phyloP scores from a whole-genome alignment of 768 basidiomycete genomes.

The Trametes cingulata region DNA sequence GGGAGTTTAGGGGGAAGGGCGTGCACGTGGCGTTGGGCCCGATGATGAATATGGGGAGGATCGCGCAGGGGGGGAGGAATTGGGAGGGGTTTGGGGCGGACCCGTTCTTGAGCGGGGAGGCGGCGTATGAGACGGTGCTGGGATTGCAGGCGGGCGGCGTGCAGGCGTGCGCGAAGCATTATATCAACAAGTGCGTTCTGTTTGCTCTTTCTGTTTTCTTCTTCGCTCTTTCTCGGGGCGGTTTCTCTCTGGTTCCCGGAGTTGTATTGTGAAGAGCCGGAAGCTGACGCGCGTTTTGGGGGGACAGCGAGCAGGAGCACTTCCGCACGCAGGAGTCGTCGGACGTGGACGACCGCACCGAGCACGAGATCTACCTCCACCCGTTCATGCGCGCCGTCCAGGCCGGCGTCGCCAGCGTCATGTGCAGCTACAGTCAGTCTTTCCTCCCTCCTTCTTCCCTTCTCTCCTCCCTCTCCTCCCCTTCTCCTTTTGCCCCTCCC shows the following conservation, averaged over 20 bases:
- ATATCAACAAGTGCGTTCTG: constrained; percentile 71
- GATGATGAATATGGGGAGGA: constrained; percentile 87
- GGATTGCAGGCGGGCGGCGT: constrained; percentile 81
- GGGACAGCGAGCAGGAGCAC: constrained; percentile 65
- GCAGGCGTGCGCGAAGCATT: constrained; percentile 87
- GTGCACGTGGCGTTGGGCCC: constrained; percentile 76
- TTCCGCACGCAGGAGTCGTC: constrained; percentile 55
- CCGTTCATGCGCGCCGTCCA: constrained; percentile 71
- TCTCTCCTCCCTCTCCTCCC: neutral
- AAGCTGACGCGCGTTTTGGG: neutral
- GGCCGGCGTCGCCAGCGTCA: constrained; percentile 71
- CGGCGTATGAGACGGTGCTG: constrained; percentile 76
- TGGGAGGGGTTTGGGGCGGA: constrained; percentile 97
- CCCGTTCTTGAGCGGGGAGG: constrained; percentile 82
- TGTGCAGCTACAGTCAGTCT: constrained; percentile 73
- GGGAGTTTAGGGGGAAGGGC: constrained; percentile 83
- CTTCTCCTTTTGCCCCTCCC: neutral
- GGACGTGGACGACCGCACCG: constrained; percentile 77
- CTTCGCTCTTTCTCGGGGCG: too few species aligned
- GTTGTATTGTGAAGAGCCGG: too few species aligned
- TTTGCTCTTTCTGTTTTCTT: constrained; percentile 6
- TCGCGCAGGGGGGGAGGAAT: constrained; percentile 80
- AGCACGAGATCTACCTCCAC: constrained; percentile 74
- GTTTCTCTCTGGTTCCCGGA: too few species aligned
- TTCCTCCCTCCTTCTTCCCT: neutral